Evolutionary conservation across 2,329 filamentous ascomycete species (phyloP).

Genomic region (Torrubiella hemipterigena): DNA sequence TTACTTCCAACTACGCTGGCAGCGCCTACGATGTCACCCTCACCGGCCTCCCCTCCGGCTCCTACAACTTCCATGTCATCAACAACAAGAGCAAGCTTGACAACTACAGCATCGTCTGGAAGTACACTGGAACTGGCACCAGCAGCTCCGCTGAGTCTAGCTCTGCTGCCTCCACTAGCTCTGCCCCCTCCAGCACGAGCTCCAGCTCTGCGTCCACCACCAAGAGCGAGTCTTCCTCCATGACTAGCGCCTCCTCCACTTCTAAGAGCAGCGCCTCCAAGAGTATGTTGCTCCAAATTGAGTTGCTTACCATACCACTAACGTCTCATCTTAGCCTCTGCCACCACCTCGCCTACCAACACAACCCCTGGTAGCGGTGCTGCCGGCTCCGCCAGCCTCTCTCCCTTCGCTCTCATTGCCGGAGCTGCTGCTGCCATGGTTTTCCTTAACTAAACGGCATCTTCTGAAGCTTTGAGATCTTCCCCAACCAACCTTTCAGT

Average conservation of each 20-base stretch:
- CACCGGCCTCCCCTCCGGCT: constrained; percentile 14
- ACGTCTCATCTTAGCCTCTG: background rate
- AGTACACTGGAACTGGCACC: constrained; percentile 14
- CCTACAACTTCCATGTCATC: constrained; percentile 22
- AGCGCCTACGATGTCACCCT: constrained; percentile 17
- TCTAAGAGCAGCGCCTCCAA: too few relatives aligned
- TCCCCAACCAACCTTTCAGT: too few relatives aligned
- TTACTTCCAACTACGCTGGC: constrained; percentile 18
- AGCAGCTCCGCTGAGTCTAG: constrained; percentile 5
- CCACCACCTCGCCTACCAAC: background rate
- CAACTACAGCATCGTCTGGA: constrained; percentile 22
- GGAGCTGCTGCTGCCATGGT: constrained; percentile 21
- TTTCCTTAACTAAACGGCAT: too few relatives aligned
- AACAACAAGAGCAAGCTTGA: constrained; percentile 13
- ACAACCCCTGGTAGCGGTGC: constrained; percentile 15
- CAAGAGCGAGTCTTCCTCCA: constrained; percentile 1
- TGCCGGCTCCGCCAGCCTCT: constrained; percentile 11
- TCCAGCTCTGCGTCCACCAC: constrained; percentile 3
- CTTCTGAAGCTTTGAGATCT: too few relatives aligned
- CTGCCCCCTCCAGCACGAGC: constrained; percentile 4
- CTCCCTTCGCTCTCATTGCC: constrained; percentile 19
- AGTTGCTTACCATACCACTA: too few relatives aligned
- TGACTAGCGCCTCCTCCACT: too few relatives aligned
- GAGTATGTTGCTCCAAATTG: too few relatives aligned
- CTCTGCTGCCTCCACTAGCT: constrained; percentile 4